Percentiles rank a stretch among this genome's conserved stretches.
Conservation (phyloP, 2,329 filamentous ascomycete genomes). For the Trichoderma sp. region DNA sequence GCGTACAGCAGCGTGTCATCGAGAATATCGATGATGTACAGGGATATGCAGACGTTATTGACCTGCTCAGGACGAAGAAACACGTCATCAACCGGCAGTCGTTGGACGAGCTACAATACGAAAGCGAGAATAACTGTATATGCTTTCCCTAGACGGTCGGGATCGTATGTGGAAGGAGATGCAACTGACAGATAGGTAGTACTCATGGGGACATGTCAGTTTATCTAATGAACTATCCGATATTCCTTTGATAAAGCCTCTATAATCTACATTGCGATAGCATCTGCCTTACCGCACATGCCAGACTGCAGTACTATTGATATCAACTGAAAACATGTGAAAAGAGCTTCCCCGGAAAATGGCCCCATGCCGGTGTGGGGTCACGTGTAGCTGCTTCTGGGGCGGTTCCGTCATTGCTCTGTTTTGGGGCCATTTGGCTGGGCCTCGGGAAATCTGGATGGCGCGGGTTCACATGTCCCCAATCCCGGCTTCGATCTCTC, state of each 20-base stretch:
- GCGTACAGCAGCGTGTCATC: not conserved
- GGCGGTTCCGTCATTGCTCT: constrained; percentile 22
- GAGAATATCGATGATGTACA: not conserved
- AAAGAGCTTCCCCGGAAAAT: constrained; percentile 11
- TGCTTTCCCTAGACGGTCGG: not conserved
- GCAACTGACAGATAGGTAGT: not conserved
- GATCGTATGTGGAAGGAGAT: not conserved
- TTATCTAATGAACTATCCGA: not conserved
- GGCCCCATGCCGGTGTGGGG: constrained; percentile 4
- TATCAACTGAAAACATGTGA: not conserved
- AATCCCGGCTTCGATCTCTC: not conserved
- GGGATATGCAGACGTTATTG: not conserved
- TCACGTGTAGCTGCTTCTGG: constrained; percentile 16
- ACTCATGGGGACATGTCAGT: not conserved
- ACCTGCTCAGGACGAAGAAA: not conserved
- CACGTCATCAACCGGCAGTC: not conserved
- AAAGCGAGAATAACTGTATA: not conserved
- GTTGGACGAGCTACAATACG: constrained; percentile 2
- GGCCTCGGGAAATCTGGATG: constrained; percentile 19
- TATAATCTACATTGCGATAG: not conserved
- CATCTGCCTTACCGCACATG: not conserved
- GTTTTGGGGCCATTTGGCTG: constrained; percentile 10
- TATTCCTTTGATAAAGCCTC: not conserved
- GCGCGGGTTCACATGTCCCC: constrained; percentile 22
- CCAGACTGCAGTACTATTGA: not conserved